Conservation (phyloP, 169 alveolate genomes). For the Amoebophrya sp. region DNA sequence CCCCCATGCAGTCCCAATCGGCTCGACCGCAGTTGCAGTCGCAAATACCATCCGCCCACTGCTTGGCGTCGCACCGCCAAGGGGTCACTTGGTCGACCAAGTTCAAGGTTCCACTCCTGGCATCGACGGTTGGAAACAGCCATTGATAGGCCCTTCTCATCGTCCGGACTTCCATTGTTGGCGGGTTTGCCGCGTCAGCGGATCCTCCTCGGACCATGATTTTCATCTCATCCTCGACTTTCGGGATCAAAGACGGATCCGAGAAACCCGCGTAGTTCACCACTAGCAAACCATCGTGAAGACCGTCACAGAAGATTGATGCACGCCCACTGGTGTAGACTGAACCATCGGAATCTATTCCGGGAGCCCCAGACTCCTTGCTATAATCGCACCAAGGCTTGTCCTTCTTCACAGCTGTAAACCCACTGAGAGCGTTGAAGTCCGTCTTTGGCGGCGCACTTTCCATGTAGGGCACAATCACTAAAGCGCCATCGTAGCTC, state of each 20-base stretch:
- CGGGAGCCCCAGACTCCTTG: not conserved
- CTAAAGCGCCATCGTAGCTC: no score
- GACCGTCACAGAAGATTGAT: not conserved
- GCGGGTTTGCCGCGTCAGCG: not conserved
- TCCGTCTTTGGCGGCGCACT: not conserved
- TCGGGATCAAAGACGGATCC: not conserved
- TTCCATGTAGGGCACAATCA: no score
- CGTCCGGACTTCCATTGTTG: not conserved
- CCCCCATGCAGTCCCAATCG: constrained; percentile 24
- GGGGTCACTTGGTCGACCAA: not conserved
- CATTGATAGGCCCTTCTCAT: not conserved
- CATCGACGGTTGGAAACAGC: not conserved
- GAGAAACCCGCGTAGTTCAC: constrained; percentile 19
- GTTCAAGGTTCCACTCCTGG: not conserved
- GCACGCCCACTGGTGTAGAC: not conserved
- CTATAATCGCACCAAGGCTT: not conserved
- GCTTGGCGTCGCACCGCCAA: not conserved
- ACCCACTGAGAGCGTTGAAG: not conserved
- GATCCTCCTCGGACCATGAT: not conserved
- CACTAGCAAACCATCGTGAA: not conserved
- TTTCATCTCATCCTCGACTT: not conserved
- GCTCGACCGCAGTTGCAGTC: constrained; percentile 24
- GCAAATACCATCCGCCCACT: not conserved
- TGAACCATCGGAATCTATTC: not conserved
- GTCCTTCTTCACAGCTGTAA: not conserved